Conservation (phyloP, 352 stramenopile genomes). For the Pythium myriotylum region DNA sequence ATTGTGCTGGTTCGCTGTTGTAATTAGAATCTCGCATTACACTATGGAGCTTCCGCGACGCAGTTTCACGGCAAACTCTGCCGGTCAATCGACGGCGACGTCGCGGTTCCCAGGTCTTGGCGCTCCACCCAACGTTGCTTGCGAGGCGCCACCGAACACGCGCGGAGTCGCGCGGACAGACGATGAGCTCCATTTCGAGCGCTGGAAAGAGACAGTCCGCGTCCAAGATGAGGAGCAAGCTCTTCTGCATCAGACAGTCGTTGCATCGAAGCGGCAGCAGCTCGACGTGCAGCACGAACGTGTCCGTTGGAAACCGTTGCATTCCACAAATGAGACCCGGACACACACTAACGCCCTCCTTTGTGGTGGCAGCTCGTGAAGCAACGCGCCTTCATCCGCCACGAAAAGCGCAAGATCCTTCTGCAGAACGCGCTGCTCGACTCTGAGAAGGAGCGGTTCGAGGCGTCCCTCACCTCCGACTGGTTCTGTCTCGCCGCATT, state of each 20-base stretch:
- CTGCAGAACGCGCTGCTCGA: constrained; percentile 74
- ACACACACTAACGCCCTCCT: neutral
- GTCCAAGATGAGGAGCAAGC: constrained; percentile 62
- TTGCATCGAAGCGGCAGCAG: constrained; percentile 66
- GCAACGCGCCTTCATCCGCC: constrained; percentile 77
- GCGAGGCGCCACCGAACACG: neutral
- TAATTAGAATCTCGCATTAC: neutral
- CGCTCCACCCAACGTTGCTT: neutral
- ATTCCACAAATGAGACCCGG: too few relatives aligned
- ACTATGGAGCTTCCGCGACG: constrained; percentile 20
- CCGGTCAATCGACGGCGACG: neutral
- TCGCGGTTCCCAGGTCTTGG: constrained; percentile 24
- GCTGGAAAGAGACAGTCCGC: constrained; percentile 41
- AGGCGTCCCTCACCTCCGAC: constrained; percentile 65
- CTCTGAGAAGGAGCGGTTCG: constrained; percentile 74
- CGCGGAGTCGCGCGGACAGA: constrained; percentile 11
- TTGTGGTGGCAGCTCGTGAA: constrained; percentile 55
- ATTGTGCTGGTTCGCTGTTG: too few relatives aligned
- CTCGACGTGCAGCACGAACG: constrained; percentile 64
- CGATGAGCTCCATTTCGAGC: constrained; percentile 32
- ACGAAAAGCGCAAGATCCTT: constrained; percentile 76
- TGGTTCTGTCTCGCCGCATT: constrained; percentile 77
- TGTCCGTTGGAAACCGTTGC: constrained; percentile 24
- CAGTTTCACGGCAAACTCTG: constrained; percentile 2
- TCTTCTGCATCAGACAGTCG: constrained; percentile 72